Conservation (phyloP, 495 filamentous ascomycete genomes). For the Hypomontagnella monticulosa region DNA sequence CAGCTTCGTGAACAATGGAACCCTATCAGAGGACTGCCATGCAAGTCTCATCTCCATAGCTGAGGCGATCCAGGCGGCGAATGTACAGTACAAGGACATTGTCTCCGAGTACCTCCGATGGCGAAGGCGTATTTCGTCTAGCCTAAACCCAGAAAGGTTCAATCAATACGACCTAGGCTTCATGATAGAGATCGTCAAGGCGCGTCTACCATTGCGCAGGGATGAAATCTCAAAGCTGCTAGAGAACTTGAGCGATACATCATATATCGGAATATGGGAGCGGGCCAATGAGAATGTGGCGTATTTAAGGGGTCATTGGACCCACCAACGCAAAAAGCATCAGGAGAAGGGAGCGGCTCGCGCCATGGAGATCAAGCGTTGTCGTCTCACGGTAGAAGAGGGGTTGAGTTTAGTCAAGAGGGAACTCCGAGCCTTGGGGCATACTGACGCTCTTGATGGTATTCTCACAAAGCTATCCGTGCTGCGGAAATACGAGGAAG, state of each 20-base stretch:
- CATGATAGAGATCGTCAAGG: background rate
- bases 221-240: constrained; percentile 4
- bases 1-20: background rate
- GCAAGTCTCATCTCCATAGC: constrained; percentile 14
- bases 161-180: background rate
- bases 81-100: constrained; percentile 18
- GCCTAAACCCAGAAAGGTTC: constrained; percentile 8
- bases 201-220: background rate
- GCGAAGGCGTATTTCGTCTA: background rate
- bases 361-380: constrained; percentile 13
- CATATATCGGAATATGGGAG: constrained; percentile 28
- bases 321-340: constrained; percentile 8
- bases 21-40: constrained; percentile 7
- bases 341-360: constrained; percentile 3
- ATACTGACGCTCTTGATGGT: background rate
- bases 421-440: constrained; percentile 9
- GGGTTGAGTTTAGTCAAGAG: constrained; percentile 1
- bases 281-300: constrained; percentile 29
- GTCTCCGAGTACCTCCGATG: constrained; percentile 27
- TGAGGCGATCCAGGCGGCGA: constrained; percentile 12
- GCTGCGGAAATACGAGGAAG: constrained; percentile 30
- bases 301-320: constrained; percentile 7
- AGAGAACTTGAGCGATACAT: constrained; percentile 2
- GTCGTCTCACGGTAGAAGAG: background rate
- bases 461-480: constrained; percentile 14